Evolutionary conservation across 1,284 basidiomycete genomes (phyloP).

Genomic region (Naganishia sp.): DNA sequence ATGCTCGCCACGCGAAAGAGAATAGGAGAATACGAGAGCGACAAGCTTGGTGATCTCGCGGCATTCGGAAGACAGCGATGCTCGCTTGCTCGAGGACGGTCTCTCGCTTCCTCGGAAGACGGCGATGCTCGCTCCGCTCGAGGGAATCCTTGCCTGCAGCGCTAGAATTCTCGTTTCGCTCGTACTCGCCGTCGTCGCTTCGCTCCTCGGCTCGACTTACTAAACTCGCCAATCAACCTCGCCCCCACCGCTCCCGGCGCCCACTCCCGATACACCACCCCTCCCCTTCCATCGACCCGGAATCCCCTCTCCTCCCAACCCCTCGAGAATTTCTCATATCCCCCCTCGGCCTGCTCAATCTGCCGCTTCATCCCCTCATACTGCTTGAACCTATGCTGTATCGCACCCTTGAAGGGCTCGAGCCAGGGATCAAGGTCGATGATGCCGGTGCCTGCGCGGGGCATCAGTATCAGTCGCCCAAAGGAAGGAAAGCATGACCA

Average conservation of each 20-base stretch:
- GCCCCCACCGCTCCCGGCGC: constrained; percentile 86
- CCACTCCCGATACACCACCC: constrained; percentile 90
- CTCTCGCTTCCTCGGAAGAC: neutral
- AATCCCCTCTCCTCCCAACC: constrained; percentile 87
- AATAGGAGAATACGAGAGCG: neutral
- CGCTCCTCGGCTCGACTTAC: constrained; percentile 59
- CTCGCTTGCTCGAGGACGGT: neutral
- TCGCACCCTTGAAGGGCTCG: constrained; percentile 69
- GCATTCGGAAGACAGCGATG: neutral
- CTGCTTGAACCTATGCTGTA: constrained; percentile 68
- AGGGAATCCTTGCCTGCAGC: neutral
- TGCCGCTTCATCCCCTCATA: constrained; percentile 73
- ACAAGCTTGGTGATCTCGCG: neutral
- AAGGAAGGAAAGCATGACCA: neutral
- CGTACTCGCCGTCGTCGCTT: constrained; percentile 22
- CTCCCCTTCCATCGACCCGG: constrained; percentile 67
- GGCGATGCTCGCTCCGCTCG: neutral
- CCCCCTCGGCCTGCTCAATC: constrained; percentile 77
- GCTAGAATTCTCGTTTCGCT: constrained; percentile 13
- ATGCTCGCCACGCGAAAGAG: neutral
- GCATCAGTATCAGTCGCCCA: neutral
- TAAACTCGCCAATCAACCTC: constrained; percentile 91
- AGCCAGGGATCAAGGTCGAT: constrained; percentile 58
- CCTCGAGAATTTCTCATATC: constrained; percentile 83
- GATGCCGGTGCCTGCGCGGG: constrained; percentile 44